phyloP scores from a whole-genome alignment of 306 rosid species.

The Lupinus albus region DNA sequence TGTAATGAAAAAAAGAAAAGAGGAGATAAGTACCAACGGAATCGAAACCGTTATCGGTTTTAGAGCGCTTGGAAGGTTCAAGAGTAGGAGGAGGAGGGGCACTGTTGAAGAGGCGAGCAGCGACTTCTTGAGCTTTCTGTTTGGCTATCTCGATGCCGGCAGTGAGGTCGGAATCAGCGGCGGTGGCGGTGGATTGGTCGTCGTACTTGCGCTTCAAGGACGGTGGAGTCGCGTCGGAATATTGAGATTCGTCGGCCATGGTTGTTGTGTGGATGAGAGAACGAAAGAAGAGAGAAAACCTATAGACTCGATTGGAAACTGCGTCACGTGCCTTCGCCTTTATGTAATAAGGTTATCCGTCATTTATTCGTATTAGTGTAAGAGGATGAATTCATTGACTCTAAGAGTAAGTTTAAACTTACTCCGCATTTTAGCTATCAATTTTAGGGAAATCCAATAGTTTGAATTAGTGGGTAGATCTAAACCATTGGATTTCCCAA shows the following conservation, averaged over 20 bases:
- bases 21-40: slow-evolving; percentile 41
- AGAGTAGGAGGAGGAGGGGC: slow-evolving; percentile 32
- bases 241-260: slow-evolving; percentile 81
- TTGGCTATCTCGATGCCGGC: slow-evolving; percentile 81
- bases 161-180: slow-evolving; percentile 48
- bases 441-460: too few species aligned
- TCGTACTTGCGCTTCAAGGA: slow-evolving; percentile 74
- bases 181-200: slow-evolving; percentile 52
- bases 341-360: background rate
- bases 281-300: slow-evolving; percentile 49
- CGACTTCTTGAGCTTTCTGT: slow-evolving; percentile 93
- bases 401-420: too few species aligned
- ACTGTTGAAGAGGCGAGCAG: slow-evolving; percentile 71
- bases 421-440: too few species aligned
- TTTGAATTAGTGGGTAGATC: too few species aligned
- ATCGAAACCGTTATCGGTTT: slow-evolving; percentile 80
- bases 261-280: background rate
- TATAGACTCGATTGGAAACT: slow-evolving; percentile 26
- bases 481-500: too few species aligned
- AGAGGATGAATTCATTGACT: too few species aligned
- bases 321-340: background rate
- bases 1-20: too few species aligned
- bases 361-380: too few species aligned
- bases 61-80: slow-evolving; percentile 74
- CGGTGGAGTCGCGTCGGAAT: slow-evolving; percentile 50